Evolutionary conservation across 768 basidiomycete species (phyloP), one percentile per base, ranked within the genome.

Genomic region (Boletus pseudopeckii): DNA sequence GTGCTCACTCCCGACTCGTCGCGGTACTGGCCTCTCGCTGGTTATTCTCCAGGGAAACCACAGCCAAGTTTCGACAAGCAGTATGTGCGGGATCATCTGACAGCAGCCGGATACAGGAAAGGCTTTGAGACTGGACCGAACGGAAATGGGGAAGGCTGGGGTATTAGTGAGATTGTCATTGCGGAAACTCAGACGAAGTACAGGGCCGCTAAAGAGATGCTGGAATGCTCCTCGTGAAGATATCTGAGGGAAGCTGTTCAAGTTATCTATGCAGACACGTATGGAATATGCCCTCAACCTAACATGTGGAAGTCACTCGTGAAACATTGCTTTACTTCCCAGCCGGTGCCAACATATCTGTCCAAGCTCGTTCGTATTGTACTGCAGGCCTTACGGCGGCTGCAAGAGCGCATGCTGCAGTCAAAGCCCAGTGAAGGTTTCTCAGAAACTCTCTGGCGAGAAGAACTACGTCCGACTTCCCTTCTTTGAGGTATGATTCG

Each of bases 41-140:
- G 75, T 3, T 98, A 97, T 72, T 71, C 73, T 30, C 77, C 84
- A 4, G 97, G 95, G 5, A 75, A 80, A 34, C 65, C 84, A 0
- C 96, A 97, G 71, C 82, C 87, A 18, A 92, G 92, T 65, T 98
- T 97, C 64, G 97, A 98, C 70, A 99, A 98, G 73, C 97, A 99
- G 72, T 98, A 89, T 64, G 74, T 98, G 52, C 77, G 97, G 18
- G 95, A 98, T 67, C 92, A 92, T 86, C 74, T 99, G 28, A 85
- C 86, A 11, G 64, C 72, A 26, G 73, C 75, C 7, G 92, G 92
- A 1, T 93, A 90, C 66, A 75, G 72, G 59, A 88, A 87, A 65
- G 90, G 90, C 1, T 69, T 90, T n/a, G 91, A 93, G 67, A 79
- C 74, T 47, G 91, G 90, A 13, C 82, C 81, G 0, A 74, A 81